Evolutionary conservation across 371 early-diverging fungal genomes (phyloP).

Genomic region (Blakeslea trispora): DNA sequence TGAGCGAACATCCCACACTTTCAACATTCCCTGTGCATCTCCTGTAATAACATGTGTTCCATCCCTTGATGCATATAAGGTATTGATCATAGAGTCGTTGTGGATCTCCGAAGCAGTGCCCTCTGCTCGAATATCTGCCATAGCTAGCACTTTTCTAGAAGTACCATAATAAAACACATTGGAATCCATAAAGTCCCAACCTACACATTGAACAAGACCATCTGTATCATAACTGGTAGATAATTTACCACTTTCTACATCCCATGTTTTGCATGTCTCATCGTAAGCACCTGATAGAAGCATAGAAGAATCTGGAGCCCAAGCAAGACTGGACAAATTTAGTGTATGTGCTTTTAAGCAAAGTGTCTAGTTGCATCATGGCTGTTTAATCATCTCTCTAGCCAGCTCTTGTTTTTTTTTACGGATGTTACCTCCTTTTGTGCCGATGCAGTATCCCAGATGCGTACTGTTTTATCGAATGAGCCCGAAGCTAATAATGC

Average conservation of each 20-base stretch:
- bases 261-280: conserved; percentile 86
- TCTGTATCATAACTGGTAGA: conserved; percentile 69
- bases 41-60: conserved; percentile 78
- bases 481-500: conserved; percentile 83
- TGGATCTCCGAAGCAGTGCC: conserved; percentile 44
- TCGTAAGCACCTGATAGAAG: conserved; percentile 83
- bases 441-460: conserved; percentile 80
- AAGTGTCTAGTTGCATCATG: conserved; percentile 23
- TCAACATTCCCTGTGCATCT: conserved; percentile 75
- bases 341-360: conserved; percentile 76
- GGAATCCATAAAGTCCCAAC: conserved; percentile 77
- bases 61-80: conserved; percentile 71
- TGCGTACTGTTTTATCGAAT: conserved; percentile 88
- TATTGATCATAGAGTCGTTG: conserved; percentile 85
- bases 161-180: conserved; percentile 80
- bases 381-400: conserved; percentile 3
- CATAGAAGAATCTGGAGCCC: conserved; percentile 73
- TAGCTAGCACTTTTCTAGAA: conserved; percentile 71
- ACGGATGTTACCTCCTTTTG: conserved; percentile 63
- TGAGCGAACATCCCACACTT: conserved; percentile 84
- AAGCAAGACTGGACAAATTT: conserved; percentile 81
- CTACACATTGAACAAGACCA: conserved; percentile 87
- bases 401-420: neutral
- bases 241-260: conserved; percentile 71
- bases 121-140: conserved; percentile 67